Percentiles rank a stretch among this genome's conserved stretches.
These are phyloP conservation scores for Penicillium silybi DNA, from an alignment of 495 filamentous ascomycete genomes.

Conservation along the genomic window DNA sequence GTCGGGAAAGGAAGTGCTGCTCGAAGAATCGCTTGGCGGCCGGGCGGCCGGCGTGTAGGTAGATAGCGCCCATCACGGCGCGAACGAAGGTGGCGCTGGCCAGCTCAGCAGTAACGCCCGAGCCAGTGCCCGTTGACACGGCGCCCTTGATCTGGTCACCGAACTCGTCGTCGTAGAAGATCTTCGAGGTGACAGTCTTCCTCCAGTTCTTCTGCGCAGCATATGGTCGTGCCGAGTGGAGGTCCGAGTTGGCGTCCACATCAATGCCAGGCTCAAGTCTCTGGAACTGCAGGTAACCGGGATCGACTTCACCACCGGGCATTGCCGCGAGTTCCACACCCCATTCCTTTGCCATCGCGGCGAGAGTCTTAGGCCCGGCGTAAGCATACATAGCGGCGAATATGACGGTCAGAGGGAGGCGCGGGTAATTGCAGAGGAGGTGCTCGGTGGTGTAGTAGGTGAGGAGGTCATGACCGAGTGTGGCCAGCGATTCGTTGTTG, in stretches of 20 bases:
- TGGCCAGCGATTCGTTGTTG: slow-evolving; percentile 78
- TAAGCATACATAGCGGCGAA: slow-evolving; percentile 82
- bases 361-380: slow-evolving; percentile 65
- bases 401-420: slow-evolving; percentile 77
- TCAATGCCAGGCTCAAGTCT: slow-evolving; percentile 55
- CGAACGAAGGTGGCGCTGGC: slow-evolving; percentile 67
- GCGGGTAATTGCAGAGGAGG: slow-evolving; percentile 81
- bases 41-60: slow-evolving; percentile 68
- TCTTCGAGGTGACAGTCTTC: slow-evolving; percentile 62
- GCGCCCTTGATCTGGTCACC: slow-evolving; percentile 52
- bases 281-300: slow-evolving; percentile 83
- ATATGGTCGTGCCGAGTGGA: slow-evolving; percentile 35
- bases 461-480: slow-evolving; percentile 77
- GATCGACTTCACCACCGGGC: slow-evolving; percentile 87
- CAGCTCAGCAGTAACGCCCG: slow-evolving; percentile 40
- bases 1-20: slow-evolving; percentile 75
- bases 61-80: slow-evolving; percentile 77
- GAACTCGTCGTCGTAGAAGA: slow-evolving; percentile 77
- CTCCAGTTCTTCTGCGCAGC: slow-evolving; percentile 55
- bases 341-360: slow-evolving; percentile 73
- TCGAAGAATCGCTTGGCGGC: slow-evolving; percentile 75
- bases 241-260: slow-evolving; percentile 12
- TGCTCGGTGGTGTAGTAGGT: slow-evolving; percentile 84
- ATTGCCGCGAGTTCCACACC: slow-evolving; percentile 79
- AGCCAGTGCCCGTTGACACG: slow-evolving; percentile 6